These are phyloP conservation scores for Carex cristatella DNA, from an alignment of 176 grass and related monocot genomes.

Conservation along the genomic window DNA sequence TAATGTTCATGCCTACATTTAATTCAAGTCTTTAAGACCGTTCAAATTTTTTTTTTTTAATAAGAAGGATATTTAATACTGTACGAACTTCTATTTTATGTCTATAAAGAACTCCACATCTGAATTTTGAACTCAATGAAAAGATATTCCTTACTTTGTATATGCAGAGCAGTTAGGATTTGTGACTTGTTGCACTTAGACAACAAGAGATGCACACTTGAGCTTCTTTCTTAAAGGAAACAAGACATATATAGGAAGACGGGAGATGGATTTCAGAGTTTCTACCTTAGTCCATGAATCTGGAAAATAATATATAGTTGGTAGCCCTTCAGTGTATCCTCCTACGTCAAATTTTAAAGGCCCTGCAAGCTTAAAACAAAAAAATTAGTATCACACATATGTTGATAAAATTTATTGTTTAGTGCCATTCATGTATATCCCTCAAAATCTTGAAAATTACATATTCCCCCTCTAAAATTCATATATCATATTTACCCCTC, in stretches of 20 bases:
- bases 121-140: not conserved
- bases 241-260: not conserved
- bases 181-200: not conserved
- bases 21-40: not conserved
- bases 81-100: too few species aligned
- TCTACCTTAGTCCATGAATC: constrained; percentile 58
- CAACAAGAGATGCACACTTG: too few species aligned
- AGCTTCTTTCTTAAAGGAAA: too few species aligned
- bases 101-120: too few species aligned
- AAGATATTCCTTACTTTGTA: not conserved
- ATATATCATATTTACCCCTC: too few species aligned
- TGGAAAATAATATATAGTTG: constrained; percentile 36
- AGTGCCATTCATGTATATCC: too few species aligned
- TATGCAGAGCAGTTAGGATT: not conserved
- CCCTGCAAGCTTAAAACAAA: constrained; percentile 21
- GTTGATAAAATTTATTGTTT: not conserved
- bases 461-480: too few species aligned
- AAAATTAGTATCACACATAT: not conserved
- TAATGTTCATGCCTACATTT: not conserved
- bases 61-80: too few species aligned
- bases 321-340: constrained; percentile 50
- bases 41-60: not conserved
- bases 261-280: not conserved
- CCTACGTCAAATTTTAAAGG: constrained; percentile 62
- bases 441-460: too few species aligned